Evolutionary conservation across 2,329 filamentous ascomycete species (phyloP), one percentile per base, ranked within the genome.

Genomic region (Metarhizium sp.): DNA sequence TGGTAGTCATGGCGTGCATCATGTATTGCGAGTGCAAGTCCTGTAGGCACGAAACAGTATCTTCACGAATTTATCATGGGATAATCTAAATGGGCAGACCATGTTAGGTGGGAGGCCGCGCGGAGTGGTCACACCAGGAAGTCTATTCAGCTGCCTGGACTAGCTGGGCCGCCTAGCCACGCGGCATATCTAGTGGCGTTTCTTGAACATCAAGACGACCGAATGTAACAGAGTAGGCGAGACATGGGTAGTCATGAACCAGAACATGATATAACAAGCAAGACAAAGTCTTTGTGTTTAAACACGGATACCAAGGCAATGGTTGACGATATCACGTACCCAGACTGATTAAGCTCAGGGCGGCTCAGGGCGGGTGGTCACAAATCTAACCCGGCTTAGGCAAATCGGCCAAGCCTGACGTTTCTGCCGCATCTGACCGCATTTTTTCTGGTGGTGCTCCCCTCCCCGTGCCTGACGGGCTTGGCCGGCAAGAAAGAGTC

Each of bases 401-500:
- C 50, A 29, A n/a, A 14, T 40, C n/a, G n/a, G 42, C 20, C 45
- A 16, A 46, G 30, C 6, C 3, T 20, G 4, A 34, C 14, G 20
- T 18, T 52, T 55, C 54, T 55, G 54, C 54, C 54, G 14, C 18
- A 30, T 13, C 10, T 52, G 40, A 52, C 54, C 54, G 54, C 54
- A 6, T 46, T 18, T 43, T 29, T 40, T 48, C 51, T 14, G 0
- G 16, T 49, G 25, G 8, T 5, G 38, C 38, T 11, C 14, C 13
- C 11, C 14, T 16, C 38, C 25, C 25, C 6, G 32, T 34, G 32
- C 32, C 7, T 11, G 32, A 25, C 25, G 25, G 25, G 25, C 25
- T 25, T 25, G 25, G 25, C 3, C 25, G 25, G 25, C 25, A 25
- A 4, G 25, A 1, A 25, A 4, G 25, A 1, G 25, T 25, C 25